These are phyloP conservation scores for Penicillium turbatum DNA, from an alignment of 495 filamentous ascomycete genomes.

Conservation along the genomic window DNA sequence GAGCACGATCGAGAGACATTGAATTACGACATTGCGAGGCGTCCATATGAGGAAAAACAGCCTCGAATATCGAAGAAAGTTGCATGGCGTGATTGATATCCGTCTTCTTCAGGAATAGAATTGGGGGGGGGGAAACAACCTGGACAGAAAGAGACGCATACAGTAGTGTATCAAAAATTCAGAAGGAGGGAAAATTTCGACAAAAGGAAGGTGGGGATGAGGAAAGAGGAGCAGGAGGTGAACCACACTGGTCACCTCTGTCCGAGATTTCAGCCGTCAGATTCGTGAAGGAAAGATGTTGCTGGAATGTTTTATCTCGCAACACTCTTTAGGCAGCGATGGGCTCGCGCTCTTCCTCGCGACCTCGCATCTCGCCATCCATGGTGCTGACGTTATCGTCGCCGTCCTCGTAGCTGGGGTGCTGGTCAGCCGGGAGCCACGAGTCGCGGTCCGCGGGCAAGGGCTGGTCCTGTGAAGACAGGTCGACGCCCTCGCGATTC, in stretches of 20 bases:
- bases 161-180: background rate
- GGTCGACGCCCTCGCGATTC: slow-evolving; percentile 63
- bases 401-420: slow-evolving; percentile 59
- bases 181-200: background rate
- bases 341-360: slow-evolving; percentile 55
- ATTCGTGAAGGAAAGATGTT: slow-evolving; percentile 9
- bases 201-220: slow-evolving; percentile 1
- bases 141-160: background rate
- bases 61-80: slow-evolving; percentile 6
- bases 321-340: slow-evolving; percentile 22
- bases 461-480: slow-evolving; percentile 79
- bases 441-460: slow-evolving; percentile 75
- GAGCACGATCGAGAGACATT: slow-evolving; percentile 15
- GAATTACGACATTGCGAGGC: slow-evolving; percentile 19
- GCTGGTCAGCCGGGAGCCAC: slow-evolving; percentile 82
- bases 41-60: slow-evolving; percentile 1
- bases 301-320: background rate
- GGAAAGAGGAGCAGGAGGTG: background rate
- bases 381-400: slow-evolving; percentile 53
- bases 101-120: background rate
- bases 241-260: background rate
- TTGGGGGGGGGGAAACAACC: background rate
- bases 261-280: slow-evolving; percentile 13
- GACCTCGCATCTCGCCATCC: slow-evolving; percentile 53
- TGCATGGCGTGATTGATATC: background rate